phyloP scores from a whole-genome alignment of 2,329 filamentous ascomycete species.

The Colletotrichum scovillei region DNA sequence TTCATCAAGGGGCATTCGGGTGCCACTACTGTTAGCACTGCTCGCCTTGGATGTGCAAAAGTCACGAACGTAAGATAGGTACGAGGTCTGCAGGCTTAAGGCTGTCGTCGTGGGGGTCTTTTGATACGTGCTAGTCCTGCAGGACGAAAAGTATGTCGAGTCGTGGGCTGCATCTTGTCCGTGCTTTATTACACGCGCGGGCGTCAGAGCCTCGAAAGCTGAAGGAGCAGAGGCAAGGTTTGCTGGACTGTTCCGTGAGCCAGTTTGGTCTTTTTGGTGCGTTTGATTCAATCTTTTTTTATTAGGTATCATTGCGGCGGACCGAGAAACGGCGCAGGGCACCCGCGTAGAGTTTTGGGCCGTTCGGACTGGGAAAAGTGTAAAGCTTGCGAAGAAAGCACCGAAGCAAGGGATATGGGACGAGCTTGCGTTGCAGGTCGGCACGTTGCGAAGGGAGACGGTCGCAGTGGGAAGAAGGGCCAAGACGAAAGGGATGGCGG shows the following conservation, averaged over 20 bases:
- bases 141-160: slow-evolving; percentile 28
- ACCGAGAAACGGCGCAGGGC: neutral
- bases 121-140: slow-evolving; percentile 22
- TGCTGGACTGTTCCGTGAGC: slow-evolving; percentile 24
- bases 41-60: neutral
- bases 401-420: slow-evolving; percentile 13
- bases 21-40: neutral
- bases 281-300: neutral
- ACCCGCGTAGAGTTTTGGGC: neutral
- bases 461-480: neutral
- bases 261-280: too few relatives aligned
- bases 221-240: slow-evolving; percentile 7
- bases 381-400: neutral
- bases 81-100: neutral
- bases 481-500: slow-evolving; percentile 5
- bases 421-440: neutral
- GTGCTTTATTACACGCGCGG: neutral
- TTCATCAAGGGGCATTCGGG: neutral
- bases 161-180: slow-evolving; percentile 13
- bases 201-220: neutral
- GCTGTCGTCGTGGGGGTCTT: neutral
- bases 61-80: neutral
- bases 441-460: neutral
- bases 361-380: neutral
- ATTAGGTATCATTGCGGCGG: neutral